Evolutionary conservation across 2,329 filamentous ascomycete species (phyloP).

Genomic region (Cladosporium sphaerospermum): DNA sequence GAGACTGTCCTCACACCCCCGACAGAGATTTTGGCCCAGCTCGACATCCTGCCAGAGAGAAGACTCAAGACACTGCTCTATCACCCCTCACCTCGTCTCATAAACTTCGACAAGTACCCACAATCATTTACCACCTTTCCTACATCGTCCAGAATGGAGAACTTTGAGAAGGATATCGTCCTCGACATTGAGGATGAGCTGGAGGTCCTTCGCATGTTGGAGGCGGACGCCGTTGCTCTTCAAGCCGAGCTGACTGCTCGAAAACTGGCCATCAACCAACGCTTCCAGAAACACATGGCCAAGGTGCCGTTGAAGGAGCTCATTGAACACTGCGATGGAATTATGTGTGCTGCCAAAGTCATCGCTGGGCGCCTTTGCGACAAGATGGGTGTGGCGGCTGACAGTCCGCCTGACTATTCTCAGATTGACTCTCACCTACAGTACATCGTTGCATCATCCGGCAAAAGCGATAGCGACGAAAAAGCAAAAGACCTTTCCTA

Average conservation of each 20-base stretch:
- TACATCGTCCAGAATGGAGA: background rate
- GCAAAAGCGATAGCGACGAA: conserved; percentile 10
- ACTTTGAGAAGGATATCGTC: conserved; percentile 6
- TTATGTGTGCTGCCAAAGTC: conserved; percentile 38
- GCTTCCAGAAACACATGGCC: conserved; percentile 33
- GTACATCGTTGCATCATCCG: conserved; percentile 17
- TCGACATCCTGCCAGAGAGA: background rate
- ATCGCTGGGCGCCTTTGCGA: conserved; percentile 28
- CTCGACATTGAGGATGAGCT: conserved; percentile 34
- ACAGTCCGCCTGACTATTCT: conserved; percentile 18
- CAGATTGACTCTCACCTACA: conserved; percentile 17
- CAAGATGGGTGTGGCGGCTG: conserved; percentile 21
- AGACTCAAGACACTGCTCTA: background rate
- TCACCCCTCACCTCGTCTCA: conserved; percentile 1
- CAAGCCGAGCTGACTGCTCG: conserved; percentile 22
- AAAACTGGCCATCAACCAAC: conserved; percentile 32
- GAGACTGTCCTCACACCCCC: conserved; percentile 1
- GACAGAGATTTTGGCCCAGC: conserved; percentile 3
- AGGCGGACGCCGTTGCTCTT: conserved; percentile 23
- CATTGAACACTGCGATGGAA: conserved; percentile 37
- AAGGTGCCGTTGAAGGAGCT: conserved; percentile 35
- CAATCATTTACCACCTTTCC: conserved; percentile 7
- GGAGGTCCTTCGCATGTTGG: conserved; percentile 32
- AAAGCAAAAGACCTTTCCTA: conserved; percentile 9
- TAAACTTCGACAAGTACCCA: conserved; percentile 4